Conservation (phyloP, 2,329 filamentous ascomycete species). For the Passalora sequoiae region DNA sequence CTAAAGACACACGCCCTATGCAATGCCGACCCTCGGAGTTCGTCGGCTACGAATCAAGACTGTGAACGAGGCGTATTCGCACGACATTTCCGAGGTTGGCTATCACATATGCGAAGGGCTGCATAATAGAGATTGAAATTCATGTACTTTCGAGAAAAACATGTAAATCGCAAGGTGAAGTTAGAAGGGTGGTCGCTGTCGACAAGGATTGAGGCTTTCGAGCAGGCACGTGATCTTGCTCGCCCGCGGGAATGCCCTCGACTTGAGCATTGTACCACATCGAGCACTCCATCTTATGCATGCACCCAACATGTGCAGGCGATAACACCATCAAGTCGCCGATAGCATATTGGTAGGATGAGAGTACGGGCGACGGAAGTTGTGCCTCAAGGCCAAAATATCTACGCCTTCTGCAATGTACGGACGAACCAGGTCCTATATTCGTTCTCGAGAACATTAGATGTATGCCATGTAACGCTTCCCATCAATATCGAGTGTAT, state of each 20-base stretch:
- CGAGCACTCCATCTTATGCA: too few species aligned
- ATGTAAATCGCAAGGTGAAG: too few species aligned
- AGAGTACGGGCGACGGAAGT: background rate
- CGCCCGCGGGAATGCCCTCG: too few species aligned
- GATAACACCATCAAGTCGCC: background rate
- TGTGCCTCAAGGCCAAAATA: conserved; percentile 47
- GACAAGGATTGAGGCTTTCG: background rate
- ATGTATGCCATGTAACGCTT: conserved; percentile 47
- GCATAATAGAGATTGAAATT: too few species aligned
- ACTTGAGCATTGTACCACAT: too few species aligned
- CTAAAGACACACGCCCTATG: background rate
- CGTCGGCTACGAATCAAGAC: background rate
- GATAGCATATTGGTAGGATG: too few species aligned
- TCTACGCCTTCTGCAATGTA: conserved; percentile 59
- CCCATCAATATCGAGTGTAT: background rate
- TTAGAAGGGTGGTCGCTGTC: too few species aligned
- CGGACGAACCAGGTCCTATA: conserved; percentile 61
- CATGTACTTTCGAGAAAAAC: too few species aligned
- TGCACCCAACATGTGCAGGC: background rate
- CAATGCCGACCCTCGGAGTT: background rate
- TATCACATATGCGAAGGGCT: too few species aligned
- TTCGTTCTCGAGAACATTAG: conserved; percentile 52
- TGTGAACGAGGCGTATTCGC: background rate
- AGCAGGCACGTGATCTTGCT: too few species aligned
- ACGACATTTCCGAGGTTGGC: background rate